Evolutionary conservation across 192 early-diverging fungal species (phyloP).

Genomic region (Dissophora ornata): DNA sequence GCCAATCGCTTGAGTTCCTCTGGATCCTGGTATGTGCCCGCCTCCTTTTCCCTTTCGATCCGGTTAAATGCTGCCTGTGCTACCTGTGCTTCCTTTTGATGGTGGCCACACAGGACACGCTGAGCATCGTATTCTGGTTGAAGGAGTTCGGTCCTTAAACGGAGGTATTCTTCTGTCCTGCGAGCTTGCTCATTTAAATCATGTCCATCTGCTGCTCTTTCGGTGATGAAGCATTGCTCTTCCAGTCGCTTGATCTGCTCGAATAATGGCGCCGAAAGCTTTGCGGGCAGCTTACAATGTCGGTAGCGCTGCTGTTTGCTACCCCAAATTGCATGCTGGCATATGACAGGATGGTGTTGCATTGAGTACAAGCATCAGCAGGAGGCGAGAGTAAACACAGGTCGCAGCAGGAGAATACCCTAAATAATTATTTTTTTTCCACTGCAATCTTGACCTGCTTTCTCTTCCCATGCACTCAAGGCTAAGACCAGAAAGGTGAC

Average conservation of each 20-base stretch:
- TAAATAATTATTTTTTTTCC: too few relatives aligned
- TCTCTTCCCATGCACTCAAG: too few relatives aligned
- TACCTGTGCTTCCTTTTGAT: conserved; percentile 28
- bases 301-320: conserved; percentile 48
- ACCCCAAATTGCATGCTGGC: conserved; percentile 46
- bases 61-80: conserved; percentile 17
- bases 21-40: conserved; percentile 28
- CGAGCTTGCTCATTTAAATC: neutral
- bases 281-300: conserved; percentile 40
- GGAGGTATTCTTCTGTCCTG: neutral
- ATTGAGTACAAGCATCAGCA: neutral
- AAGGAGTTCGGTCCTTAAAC: conserved; percentile 12
- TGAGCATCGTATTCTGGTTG: conserved; percentile 21
- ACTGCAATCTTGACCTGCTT: too few relatives aligned
- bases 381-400: too few relatives aligned
- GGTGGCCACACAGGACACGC: conserved; percentile 36
- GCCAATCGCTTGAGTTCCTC: conserved; percentile 20
- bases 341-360: conserved; percentile 37
- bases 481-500: too few relatives aligned
- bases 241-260: conserved; percentile 26
- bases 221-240: neutral
- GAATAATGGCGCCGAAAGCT: conserved; percentile 9
- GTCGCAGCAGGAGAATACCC: too few relatives aligned
- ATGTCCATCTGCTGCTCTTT: neutral
- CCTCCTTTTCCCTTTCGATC: conserved; percentile 24